A percentile compares a stretch with the other conserved stretches of the same genome.
Evolutionary conservation across 179 eudicot genomes (phyloP).

Genomic region (Amaranthus tricolor): DNA sequence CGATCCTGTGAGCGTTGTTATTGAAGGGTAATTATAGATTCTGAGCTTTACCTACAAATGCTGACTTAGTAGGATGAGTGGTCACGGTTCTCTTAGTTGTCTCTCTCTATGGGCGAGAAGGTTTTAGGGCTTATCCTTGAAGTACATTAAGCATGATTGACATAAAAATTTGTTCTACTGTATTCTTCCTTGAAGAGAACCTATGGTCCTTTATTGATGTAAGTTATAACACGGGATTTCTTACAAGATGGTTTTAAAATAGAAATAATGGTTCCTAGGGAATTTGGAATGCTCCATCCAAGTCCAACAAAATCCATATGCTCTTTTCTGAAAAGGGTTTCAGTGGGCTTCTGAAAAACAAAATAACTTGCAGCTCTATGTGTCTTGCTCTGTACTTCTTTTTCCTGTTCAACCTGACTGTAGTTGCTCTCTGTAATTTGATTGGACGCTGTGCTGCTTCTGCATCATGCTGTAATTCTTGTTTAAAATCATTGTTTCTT

Average conservation of each 20-base stretch:
- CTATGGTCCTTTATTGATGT: background rate
- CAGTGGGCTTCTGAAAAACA: background rate
- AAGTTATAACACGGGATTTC: background rate
- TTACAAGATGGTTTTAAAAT: background rate
- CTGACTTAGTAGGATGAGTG: background rate
- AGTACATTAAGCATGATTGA: background rate
- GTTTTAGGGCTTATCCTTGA: background rate
- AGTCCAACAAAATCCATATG: background rate
- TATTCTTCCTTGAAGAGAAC: background rate
- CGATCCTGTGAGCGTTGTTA: background rate
- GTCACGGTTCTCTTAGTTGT: background rate
- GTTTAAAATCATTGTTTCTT: too few relatives aligned
- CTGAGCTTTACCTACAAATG: background rate
- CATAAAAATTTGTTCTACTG: background rate
- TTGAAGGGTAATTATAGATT: background rate
- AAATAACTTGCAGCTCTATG: too few relatives aligned
- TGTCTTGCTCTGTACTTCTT: background rate
- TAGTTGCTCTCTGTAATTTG: background rate
- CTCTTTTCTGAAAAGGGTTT: background rate
- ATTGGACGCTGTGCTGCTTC: too few relatives aligned
- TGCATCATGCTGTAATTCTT: too few relatives aligned
- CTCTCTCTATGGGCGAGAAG: background rate
- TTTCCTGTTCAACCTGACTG: background rate
- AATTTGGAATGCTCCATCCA: background rate
- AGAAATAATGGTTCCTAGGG: too few relatives aligned